Percentiles rank a stretch among this genome's conserved stretches.
Evolutionary conservation across 441 rosid genomes (phyloP).

Genomic region (Gossypium schwendimanii): DNA sequence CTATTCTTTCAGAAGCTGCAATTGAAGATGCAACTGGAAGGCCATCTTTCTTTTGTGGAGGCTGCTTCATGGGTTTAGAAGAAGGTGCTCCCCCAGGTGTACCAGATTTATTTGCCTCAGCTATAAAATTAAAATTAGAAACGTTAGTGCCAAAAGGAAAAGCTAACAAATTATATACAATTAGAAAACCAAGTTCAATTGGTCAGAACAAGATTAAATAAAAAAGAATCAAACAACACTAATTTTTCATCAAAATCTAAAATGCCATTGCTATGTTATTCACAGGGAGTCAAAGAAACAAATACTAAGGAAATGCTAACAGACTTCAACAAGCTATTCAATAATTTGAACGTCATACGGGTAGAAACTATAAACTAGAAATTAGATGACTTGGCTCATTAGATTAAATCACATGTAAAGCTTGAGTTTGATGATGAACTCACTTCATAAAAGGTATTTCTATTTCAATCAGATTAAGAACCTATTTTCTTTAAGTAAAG

Average conservation of each 20-base stretch:
- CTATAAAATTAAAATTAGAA: slow-evolving; percentile 20
- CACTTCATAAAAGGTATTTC: background rate
- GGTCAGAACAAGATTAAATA: background rate
- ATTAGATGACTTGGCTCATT: background rate
- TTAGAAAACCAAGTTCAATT: background rate
- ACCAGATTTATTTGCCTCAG: slow-evolving; percentile 39
- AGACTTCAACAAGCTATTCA: slow-evolving; percentile 6
- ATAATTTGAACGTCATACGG: background rate
- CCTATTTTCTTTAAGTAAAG: background rate
- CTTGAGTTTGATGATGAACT: background rate
- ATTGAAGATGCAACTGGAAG: slow-evolving; percentile 34
- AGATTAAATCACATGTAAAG: background rate
- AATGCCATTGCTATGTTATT: background rate
- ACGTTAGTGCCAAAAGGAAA: background rate
- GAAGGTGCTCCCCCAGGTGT: slow-evolving; percentile 32
- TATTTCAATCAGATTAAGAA: background rate
- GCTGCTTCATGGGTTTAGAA: slow-evolving; percentile 46
- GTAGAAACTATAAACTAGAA: background rate
- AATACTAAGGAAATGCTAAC: background rate
- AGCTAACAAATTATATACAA: background rate
- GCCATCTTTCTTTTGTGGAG: slow-evolving; percentile 54
- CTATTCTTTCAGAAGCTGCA: slow-evolving; percentile 59
- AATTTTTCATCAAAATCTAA: slow-evolving; percentile 3
- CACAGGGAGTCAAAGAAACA: background rate
- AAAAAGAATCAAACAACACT: background rate